These are phyloP conservation scores for Sungouiozyma intestinalis DNA, from an alignment of 805 yeast species.

Conservation along the genomic window DNA sequence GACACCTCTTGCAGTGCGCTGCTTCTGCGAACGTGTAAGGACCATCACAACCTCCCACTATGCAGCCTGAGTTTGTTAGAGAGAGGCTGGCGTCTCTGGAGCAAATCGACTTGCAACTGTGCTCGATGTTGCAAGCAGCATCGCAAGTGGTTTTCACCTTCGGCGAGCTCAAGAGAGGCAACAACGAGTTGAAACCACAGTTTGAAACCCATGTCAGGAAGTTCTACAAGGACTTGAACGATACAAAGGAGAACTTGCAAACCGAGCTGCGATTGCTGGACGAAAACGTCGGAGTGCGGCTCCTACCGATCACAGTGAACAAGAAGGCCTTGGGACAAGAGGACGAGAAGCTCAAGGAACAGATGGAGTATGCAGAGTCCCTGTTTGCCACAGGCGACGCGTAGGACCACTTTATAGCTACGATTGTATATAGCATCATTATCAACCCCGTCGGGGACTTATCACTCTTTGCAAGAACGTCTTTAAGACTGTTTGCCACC, in stretches of 20 bases:
- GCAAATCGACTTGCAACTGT: constrained; percentile 19
- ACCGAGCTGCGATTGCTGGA: constrained; percentile 23
- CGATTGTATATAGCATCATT: too few species aligned
- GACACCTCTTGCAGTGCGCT: too few species aligned
- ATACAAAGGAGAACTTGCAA: constrained; percentile 15
- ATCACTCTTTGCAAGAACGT: too few species aligned
- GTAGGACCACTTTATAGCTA: constrained; percentile 9
- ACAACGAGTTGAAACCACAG: constrained; percentile 19
- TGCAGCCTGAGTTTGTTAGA: constrained; percentile 25
- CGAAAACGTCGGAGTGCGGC: constrained; percentile 22
- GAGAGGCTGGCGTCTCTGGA: constrained; percentile 22
- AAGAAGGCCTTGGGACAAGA: constrained; percentile 28
- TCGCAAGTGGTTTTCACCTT: constrained; percentile 24
- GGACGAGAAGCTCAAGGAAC: constrained; percentile 24
- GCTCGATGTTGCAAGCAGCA: constrained; percentile 20
- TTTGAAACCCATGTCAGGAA: constrained; percentile 21
- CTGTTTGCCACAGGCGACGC: not conserved
- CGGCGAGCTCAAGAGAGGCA: constrained; percentile 25
- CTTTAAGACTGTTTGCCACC: too few species aligned
- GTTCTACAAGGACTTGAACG: constrained; percentile 18
- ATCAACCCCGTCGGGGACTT: too few species aligned
- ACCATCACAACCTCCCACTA: constrained; percentile 2
- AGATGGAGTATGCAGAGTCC: constrained; percentile 12
- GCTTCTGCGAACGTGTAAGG: not conserved
- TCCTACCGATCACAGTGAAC: constrained; percentile 24